These are phyloP conservation scores for Xylaria sp. DNA, from an alignment of 495 filamentous ascomycete genomes.

Conservation along the genomic window DNA sequence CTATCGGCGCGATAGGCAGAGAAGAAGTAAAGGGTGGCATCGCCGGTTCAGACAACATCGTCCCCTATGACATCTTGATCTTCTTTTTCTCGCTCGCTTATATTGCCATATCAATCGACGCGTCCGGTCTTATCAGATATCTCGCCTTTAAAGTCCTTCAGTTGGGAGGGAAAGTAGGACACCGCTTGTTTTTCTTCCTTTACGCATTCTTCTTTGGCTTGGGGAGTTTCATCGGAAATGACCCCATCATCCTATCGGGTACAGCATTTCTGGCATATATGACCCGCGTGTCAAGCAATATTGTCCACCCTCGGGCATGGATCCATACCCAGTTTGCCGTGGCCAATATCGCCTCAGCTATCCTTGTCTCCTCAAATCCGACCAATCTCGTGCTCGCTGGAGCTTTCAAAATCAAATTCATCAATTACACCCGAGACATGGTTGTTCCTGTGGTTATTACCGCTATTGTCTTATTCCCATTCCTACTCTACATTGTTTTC, in stretches of 20 bases:
- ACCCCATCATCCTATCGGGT: constrained; percentile 72
- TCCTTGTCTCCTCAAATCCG: constrained; percentile 73
- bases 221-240: constrained; percentile 71
- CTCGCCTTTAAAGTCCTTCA: constrained; percentile 73
- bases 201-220: constrained; percentile 72
- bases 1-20: constrained; percentile 66
- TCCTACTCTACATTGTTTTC: constrained; percentile 70
- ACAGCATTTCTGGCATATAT: constrained; percentile 76
- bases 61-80: constrained; percentile 68
- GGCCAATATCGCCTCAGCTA: constrained; percentile 71
- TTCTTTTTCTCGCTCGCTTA: constrained; percentile 76
- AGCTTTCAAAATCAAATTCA: constrained; percentile 70
- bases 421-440: constrained; percentile 72
- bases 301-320: constrained; percentile 69
- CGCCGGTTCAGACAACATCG: constrained; percentile 64
- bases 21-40: constrained; percentile 68
- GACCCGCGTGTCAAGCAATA: constrained; percentile 73
- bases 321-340: constrained; percentile 72
- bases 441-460: constrained; percentile 70
- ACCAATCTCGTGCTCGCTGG: constrained; percentile 75
- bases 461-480: constrained; percentile 67
- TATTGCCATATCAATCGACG: constrained; percentile 76
- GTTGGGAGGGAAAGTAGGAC: constrained; percentile 65
- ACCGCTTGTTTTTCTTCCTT: constrained; percentile 70
- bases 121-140: constrained; percentile 69